These are phyloP conservation scores for Piloderma croceum DNA, from an alignment of 768 basidiomycete genomes.

Conservation along the genomic window DNA sequence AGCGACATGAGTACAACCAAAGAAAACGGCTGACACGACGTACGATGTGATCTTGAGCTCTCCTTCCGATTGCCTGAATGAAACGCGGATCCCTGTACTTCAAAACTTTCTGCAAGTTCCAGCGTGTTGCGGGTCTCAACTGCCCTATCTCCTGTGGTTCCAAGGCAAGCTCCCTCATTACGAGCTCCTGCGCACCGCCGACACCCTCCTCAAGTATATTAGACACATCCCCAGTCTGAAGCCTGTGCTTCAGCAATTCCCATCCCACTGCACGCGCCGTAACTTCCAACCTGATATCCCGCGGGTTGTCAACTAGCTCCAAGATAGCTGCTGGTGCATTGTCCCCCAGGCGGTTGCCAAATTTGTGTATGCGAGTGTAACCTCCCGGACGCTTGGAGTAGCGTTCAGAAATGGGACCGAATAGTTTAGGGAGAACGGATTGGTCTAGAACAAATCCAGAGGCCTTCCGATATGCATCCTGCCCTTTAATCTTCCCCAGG, in stretches of 20 bases:
- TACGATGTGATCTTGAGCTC: slow-evolving; percentile 64
- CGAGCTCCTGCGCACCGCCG: slow-evolving; percentile 36
- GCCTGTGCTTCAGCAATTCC: slow-evolving; percentile 61
- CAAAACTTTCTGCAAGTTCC: slow-evolving; percentile 72
- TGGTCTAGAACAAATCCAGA: slow-evolving; percentile 75
- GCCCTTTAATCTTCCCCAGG: slow-evolving; percentile 79
- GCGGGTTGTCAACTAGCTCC: slow-evolving; percentile 91
- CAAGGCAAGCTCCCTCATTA: slow-evolving; percentile 45
- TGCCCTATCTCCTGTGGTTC: slow-evolving; percentile 32
- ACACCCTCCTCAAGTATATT: slow-evolving; percentile 49
- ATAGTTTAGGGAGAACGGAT: slow-evolving; percentile 73
- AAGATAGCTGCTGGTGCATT: slow-evolving; percentile 90
- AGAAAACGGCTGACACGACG: slow-evolving; percentile 24
- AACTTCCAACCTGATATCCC: slow-evolving; percentile 84
- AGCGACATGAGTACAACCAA: slow-evolving; percentile 4
- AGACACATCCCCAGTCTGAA: slow-evolving; percentile 40
- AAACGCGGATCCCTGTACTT: slow-evolving; percentile 50
- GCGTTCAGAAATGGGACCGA: slow-evolving; percentile 70
- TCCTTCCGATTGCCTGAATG: slow-evolving; percentile 42
- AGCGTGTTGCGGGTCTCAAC: slow-evolving; percentile 61
- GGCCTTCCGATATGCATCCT: slow-evolving; percentile 64
- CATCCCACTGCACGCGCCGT: slow-evolving; percentile 83
- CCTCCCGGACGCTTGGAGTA: slow-evolving; percentile 84
- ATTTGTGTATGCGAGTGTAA: slow-evolving; percentile 91
- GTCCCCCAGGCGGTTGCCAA: slow-evolving; percentile 86